Evolutionary conservation across 176 grass and related monocot genomes (phyloP), one percentile per base, ranked within the genome.

Genomic region (Oryza brachyantha): DNA sequence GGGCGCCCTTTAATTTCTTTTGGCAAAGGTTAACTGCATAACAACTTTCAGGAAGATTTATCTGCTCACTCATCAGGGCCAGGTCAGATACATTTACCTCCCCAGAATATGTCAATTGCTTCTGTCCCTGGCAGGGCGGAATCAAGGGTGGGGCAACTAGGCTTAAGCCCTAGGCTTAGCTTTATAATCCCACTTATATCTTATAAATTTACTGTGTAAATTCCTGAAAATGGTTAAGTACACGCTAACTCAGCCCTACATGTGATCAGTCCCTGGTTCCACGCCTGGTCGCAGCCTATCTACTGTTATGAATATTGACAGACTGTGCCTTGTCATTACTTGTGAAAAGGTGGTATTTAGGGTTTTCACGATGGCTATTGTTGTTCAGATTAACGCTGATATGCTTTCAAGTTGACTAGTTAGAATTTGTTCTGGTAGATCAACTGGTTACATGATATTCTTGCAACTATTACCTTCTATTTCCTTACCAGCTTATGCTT

Each of bases 11-110:
- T 35, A 65, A 69, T 54, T 41, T 43, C 17, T 40, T 54, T 42
- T 46, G 16, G 64, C 77, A 58, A 77, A 55, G 14, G 16, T 29
- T 76, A 8, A 16, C 73, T 40, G 29, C 9, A 7, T 10, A 72
- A 57, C 72, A 68, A 72, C 40, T 93, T 91, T 65, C 86, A 93
- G 94, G 62, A 97, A 93, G 84, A 91, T 93, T 61, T 91, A 90
- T 90, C 84, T 91, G 79, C 86, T 91, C 84, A 93, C 94, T 58
- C 81, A 86, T 69, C 91, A 97, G 75, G 94, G 94, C 42, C 94
- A 97, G 94, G 91, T 97, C 31, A 58, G 62, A 74, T 50, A 37
- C 32, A 74, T 59, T 74, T 74, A n/a, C 72, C 72, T 74, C n/a
- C 52, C 26, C 54, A 35, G 72, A 59, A 38, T 59, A 74, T 74